Base-by-base conservation (phyloP, 2,329 filamentous ascomycete genomes). In the Pleomassaria siparia region DNA sequence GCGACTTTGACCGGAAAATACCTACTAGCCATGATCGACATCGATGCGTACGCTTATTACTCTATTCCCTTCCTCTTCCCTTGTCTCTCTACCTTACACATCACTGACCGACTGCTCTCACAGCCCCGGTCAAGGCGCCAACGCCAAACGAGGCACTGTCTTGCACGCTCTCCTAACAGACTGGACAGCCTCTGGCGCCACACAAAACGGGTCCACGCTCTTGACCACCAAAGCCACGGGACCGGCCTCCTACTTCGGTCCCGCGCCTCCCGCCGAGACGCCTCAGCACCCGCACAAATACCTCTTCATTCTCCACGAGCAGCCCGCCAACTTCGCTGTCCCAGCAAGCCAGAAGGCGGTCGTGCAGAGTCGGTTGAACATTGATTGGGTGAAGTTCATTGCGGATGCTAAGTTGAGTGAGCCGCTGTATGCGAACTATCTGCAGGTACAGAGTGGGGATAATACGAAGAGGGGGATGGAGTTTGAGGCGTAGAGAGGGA, bases 201-300 rank as follows among this genome's bases (percentile, higher is more conserved):
- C 46, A 0, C 57, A 58, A 40, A 67, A 66, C 43, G 58, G 58
- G 3, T 59, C 55, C 5, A 43, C 46, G 0, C 42, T 64, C 41
- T 47, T 67, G 21, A 60, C 60, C 6, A 63, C 63, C 7, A 61
- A 50, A 41, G 59, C 62, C n/a, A 66, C 60, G 2, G 50, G 46
- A 0, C 63, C 63, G 1, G 52, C 60, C 2, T 61, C 60, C 10
- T 67, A 67, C 54, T 62, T 66, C 16, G 63, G 62, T 8, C 64
- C 64, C 40, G 57, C 62, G 7, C 64, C 64, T 6, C 62, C 62
- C 1, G 60, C 62, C 11, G 63, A 65, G 32, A 53, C 46, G 2
- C 62, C 64, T 2, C 46, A 59, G 12, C 53, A 59, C 43, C 63
- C 64, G 9, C 64, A 67, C 46, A 60, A 63, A 44, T 67, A 67